These are phyloP conservation scores for Myotisia sp. DNA, from an alignment of 2,329 filamentous ascomycete species.

Conservation along the genomic window DNA sequence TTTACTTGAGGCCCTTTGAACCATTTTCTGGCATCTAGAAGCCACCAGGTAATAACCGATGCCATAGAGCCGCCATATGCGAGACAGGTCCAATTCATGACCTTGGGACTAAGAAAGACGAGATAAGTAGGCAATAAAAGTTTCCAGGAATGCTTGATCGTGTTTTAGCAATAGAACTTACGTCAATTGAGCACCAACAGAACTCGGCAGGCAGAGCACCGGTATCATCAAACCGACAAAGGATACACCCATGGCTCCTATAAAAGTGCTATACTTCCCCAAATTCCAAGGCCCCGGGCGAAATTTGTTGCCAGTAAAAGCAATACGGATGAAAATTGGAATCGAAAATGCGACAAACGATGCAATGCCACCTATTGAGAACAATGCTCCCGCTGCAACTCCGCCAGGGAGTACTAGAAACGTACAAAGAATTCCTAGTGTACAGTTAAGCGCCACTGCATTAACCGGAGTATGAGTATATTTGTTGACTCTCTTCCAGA, in stretches of 20 bases:
- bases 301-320: conserved; percentile 46
- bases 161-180: conserved; percentile 12
- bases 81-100: conserved; percentile 58
- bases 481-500: conserved; percentile 47
- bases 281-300: conserved; percentile 55
- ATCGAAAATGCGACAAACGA: conserved; percentile 44
- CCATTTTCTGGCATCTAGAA: conserved; percentile 50
- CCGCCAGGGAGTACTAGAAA: conserved; percentile 52
- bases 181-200: conserved; percentile 41
- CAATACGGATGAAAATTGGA: conserved; percentile 31
- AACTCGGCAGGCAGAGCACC: conserved; percentile 50
- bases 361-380: conserved; percentile 55
- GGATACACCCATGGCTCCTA: conserved; percentile 41
- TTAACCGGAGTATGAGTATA: conserved; percentile 54
- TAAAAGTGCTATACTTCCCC: conserved; percentile 43
- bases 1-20: conserved; percentile 59
- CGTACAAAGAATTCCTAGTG: conserved; percentile 45
- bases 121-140: conserved; percentile 4
- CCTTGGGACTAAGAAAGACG: conserved; percentile 28
- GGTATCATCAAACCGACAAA: conserved; percentile 56
- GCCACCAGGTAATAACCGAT: conserved; percentile 46
- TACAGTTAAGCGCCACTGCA: conserved; percentile 52
- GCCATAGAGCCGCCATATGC: conserved; percentile 54
- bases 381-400: conserved; percentile 51
- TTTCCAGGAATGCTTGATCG: not conserved